Percentiles rank a stretch among this genome's conserved stretches.
These are phyloP conservation scores for Trichoderma gracile DNA, from an alignment of 2,329 filamentous ascomycete genomes.

Conservation along the genomic window DNA sequence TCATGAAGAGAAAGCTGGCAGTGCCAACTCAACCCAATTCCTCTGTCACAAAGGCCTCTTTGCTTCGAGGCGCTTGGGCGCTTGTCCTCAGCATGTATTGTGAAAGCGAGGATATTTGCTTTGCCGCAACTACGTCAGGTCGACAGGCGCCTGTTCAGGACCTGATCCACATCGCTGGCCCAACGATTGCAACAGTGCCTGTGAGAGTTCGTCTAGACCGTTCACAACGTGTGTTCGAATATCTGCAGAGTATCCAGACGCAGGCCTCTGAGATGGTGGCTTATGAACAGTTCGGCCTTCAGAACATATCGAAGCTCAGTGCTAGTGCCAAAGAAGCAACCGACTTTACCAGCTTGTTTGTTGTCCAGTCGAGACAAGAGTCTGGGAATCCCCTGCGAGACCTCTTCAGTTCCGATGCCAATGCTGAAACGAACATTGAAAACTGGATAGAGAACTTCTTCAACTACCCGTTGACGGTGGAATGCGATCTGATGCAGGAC, in stretches of 20 bases:
- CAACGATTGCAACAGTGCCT: slow-evolving; percentile 37
- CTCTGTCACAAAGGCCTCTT: slow-evolving; percentile 27
- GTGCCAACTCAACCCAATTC: background rate
- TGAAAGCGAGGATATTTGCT: slow-evolving; percentile 31
- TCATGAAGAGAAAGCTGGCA: background rate
- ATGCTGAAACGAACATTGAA: background rate
- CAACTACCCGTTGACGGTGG: slow-evolving; percentile 10
- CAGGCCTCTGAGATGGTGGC: slow-evolving; percentile 18
- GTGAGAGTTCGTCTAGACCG: slow-evolving; percentile 29
- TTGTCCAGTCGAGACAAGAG: slow-evolving; percentile 30
- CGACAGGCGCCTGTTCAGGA: slow-evolving; percentile 33
- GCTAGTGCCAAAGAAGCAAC: slow-evolving; percentile 28
- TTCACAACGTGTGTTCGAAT: slow-evolving; percentile 24
- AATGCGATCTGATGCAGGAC: background rate
- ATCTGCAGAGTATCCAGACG: slow-evolving; percentile 24
- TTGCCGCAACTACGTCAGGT: slow-evolving; percentile 35
- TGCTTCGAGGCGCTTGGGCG: slow-evolving; percentile 33
- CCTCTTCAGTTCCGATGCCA: slow-evolving; percentile 29
- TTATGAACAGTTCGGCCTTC: slow-evolving; percentile 30
- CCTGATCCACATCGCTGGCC: slow-evolving; percentile 34
- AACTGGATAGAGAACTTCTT: slow-evolving; percentile 14
- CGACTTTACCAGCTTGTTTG: slow-evolving; percentile 35
- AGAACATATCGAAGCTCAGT: slow-evolving; percentile 29
- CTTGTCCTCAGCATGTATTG: slow-evolving; percentile 30
- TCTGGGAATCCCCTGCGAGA: background rate